Conservation (phyloP, 345 rosid species). For the Ricinus communis region DNA sequence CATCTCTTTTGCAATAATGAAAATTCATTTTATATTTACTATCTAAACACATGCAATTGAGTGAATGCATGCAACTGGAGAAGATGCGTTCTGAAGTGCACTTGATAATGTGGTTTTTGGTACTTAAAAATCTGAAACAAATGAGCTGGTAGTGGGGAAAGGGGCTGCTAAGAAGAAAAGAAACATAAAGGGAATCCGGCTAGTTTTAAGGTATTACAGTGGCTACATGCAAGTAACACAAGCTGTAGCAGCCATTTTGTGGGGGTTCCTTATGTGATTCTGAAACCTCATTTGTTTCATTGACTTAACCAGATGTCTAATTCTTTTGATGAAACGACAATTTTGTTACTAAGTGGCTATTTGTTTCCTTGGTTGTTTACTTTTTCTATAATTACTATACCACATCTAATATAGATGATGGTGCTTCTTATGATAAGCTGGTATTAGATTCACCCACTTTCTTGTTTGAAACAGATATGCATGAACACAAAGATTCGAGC, state of each 20-base stretch:
- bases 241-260: too few species aligned
- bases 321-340: not conserved
- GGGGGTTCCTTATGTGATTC: too few species aligned
- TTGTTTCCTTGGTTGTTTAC: not conserved
- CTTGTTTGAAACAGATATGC: constrained; percentile 47
- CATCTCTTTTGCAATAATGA: not conserved
- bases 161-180: too few species aligned
- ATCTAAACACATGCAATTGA: not conserved
- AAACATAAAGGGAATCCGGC: too few species aligned
- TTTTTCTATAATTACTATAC: not conserved
- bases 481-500: constrained; percentile 84
- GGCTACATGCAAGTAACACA: too few species aligned
- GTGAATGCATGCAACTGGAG: not conserved
- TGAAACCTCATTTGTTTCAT: too few species aligned
- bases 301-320: not conserved
- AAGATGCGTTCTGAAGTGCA: too few species aligned
- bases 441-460: not conserved
- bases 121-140: too few species aligned
- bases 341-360: not conserved
- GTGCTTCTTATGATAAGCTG: not conserved
- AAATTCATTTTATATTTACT: not conserved
- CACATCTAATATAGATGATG: not conserved
- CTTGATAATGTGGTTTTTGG: too few species aligned
- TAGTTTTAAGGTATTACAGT: too few species aligned
- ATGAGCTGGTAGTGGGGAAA: too few species aligned